A percentile compares a stretch with the other conserved stretches of the same genome.
phyloP scores from a whole-genome alignment of 208 protist species.

The Kentomonas sorsogonicus region DNA sequence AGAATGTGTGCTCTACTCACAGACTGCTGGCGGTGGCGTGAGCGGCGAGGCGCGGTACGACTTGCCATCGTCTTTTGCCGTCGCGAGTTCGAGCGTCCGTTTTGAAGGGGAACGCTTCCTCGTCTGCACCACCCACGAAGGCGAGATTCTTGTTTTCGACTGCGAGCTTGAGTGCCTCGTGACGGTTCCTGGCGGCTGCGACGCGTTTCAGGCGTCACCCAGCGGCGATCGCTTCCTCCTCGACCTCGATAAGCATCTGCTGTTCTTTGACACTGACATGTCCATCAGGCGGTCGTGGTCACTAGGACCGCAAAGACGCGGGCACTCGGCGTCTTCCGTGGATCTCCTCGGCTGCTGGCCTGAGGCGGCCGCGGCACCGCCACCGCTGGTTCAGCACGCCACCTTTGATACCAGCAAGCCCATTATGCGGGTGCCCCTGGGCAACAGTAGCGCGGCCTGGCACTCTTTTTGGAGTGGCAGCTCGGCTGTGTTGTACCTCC shows the following conservation, averaged over 20 bases:
- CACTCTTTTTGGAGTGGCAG: conserved; percentile 36
- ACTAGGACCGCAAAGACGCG: conserved; percentile 13
- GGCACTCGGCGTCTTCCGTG: neutral
- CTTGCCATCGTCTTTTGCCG: conserved; percentile 37
- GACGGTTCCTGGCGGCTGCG: conserved; percentile 39
- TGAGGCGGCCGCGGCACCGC: no score
- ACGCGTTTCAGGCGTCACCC: conserved; percentile 53
- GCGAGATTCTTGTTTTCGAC: conserved; percentile 47
- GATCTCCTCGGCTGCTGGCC: neutral
- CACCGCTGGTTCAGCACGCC: neutral
- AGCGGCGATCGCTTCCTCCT: conserved; percentile 33
- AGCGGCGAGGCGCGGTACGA: conserved; percentile 15
- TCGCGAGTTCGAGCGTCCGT: conserved; percentile 23
- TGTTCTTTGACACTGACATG: conserved; percentile 24
- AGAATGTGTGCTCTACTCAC: neutral
- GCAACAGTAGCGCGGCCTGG: conserved; percentile 47
- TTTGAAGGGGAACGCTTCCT: conserved; percentile 59
- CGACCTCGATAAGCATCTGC: conserved; percentile 33
- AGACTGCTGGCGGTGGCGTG: neutral
- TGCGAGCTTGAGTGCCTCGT: conserved; percentile 34
- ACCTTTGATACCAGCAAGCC: conserved; percentile 4
- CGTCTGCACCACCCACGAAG: conserved; percentile 37
- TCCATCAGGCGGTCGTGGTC: conserved; percentile 31
- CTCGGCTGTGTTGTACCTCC: conserved; percentile 28
- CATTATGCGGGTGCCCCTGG: conserved; percentile 22